phyloP scores from a whole-genome alignment of 306 rosid genomes.

The Boehmeria nivea region DNA sequence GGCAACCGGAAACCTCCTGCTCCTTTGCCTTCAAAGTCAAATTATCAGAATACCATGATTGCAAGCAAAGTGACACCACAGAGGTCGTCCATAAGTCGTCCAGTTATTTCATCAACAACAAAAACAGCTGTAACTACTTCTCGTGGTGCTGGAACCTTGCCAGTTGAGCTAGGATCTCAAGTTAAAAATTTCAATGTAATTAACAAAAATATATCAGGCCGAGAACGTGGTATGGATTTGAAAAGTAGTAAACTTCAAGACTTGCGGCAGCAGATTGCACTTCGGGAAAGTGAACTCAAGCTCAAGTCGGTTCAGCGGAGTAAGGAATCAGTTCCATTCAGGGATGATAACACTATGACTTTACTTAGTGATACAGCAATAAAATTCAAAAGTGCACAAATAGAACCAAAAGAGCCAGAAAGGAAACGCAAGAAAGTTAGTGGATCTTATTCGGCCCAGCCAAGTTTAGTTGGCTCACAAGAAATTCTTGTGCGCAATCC shows the following conservation, averaged over 20 bases:
- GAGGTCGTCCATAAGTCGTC: slow-evolving; percentile 34
- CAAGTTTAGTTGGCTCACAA: slow-evolving; percentile 30
- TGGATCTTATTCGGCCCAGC: slow-evolving; percentile 36
- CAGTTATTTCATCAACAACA: slow-evolving; percentile 36
- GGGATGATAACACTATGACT: slow-evolving; percentile 40
- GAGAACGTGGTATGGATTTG: slow-evolving; percentile 42
- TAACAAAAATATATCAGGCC: slow-evolving; percentile 36
- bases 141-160: slow-evolving; percentile 39
- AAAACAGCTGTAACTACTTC: slow-evolving; percentile 38
- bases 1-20: slow-evolving; percentile 38
- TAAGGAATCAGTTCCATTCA: slow-evolving; percentile 50
- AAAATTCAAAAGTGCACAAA: slow-evolving; percentile 35
- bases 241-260: slow-evolving; percentile 68
- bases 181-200: slow-evolving; percentile 36
- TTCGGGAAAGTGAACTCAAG: slow-evolving; percentile 76
- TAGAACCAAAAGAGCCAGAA: slow-evolving; percentile 53
- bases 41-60: slow-evolving; percentile 34
- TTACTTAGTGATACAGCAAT: slow-evolving; percentile 34
- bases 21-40: slow-evolving; percentile 38
- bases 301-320: slow-evolving; percentile 61
- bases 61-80: slow-evolving; percentile 46
- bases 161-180: slow-evolving; percentile 49
- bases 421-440: slow-evolving; percentile 60
- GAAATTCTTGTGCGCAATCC: slow-evolving; percentile 35
- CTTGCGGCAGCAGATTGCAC: slow-evolving; percentile 91